These are phyloP conservation scores for Ustilago vetiveriae DNA, from an alignment of 1,284 basidiomycete species.

Conservation along the genomic window DNA sequence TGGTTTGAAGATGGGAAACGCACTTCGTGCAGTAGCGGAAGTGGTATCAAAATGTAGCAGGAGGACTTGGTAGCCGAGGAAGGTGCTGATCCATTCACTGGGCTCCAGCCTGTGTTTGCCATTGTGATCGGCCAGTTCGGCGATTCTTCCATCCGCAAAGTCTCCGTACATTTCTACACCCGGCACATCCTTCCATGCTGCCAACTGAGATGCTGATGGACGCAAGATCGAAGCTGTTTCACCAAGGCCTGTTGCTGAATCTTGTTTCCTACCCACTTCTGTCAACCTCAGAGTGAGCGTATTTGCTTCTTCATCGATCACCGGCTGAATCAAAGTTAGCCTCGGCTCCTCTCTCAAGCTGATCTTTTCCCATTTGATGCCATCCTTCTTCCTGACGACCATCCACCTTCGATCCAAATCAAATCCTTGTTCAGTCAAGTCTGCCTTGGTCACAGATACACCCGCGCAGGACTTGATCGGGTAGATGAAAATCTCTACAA, in stretches of 20 bases:
- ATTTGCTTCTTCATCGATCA: slow-evolving; percentile 20
- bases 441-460: slow-evolving; percentile 12
- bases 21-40: slow-evolving; percentile 13
- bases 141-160: slow-evolving; percentile 44
- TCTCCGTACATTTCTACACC: slow-evolving; percentile 53
- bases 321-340: slow-evolving; percentile 43
- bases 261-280: neutral
- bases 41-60: slow-evolving; percentile 54
- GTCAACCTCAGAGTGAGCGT: slow-evolving; percentile 27
- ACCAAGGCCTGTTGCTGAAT: neutral
- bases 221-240: slow-evolving; percentile 27
- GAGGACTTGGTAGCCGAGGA: slow-evolving; percentile 49
- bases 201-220: slow-evolving; percentile 6
- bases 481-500: slow-evolving; percentile 48
- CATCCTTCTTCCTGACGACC: slow-evolving; percentile 18
- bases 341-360: slow-evolving; percentile 44
- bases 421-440: slow-evolving; percentile 42
- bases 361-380: slow-evolving; percentile 26
- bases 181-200: slow-evolving; percentile 21
- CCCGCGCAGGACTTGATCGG: slow-evolving; percentile 56
- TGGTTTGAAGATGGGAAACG: slow-evolving; percentile 56
- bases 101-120: slow-evolving; percentile 7
- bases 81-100: slow-evolving; percentile 51
- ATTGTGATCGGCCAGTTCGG: neutral
- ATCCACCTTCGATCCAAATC: slow-evolving; percentile 58